These are phyloP conservation scores for Digitaria exilis DNA, from an alignment of 202 grass and related monocot species.

Conservation along the genomic window DNA sequence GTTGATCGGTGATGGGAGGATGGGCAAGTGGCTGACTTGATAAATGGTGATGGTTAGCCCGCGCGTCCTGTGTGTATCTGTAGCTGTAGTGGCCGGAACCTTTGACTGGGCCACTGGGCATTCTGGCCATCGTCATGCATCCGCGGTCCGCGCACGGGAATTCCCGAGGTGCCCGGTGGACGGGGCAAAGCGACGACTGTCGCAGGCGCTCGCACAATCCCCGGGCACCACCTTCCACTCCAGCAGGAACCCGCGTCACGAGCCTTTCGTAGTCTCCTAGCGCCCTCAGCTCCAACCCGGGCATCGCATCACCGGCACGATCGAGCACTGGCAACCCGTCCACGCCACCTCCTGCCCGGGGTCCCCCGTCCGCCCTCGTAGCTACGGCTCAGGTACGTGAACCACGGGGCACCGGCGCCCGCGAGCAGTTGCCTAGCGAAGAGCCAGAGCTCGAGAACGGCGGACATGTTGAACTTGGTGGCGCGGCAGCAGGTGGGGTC, in stretches of 20 bases:
- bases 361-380: neutral
- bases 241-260: conserved; percentile 48
- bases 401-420: neutral
- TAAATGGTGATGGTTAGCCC: too few species aligned
- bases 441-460: conserved; percentile 26
- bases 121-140: too few species aligned
- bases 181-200: too few species aligned
- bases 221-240: conserved; percentile 41
- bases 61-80: too few species aligned
- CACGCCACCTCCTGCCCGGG: neutral
- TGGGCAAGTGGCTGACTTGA: too few species aligned
- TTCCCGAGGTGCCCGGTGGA: too few species aligned
- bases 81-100: too few species aligned
- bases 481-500: neutral
- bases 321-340: conserved; percentile 19
- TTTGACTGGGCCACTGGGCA: too few species aligned
- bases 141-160: too few species aligned
- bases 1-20: too few species aligned
- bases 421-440: conserved; percentile 41
- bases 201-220: conserved; percentile 47
- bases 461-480: conserved; percentile 42
- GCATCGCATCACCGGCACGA: conserved; percentile 52
- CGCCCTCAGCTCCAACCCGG: conserved; percentile 21
- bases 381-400: neutral
- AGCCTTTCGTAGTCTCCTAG: conserved; percentile 13